Percentiles rank a stretch among this genome's conserved stretches.
These are phyloP conservation scores for Limtongozyma cylindracea DNA, from an alignment of 805 yeast genomes.

Conservation along the genomic window DNA sequence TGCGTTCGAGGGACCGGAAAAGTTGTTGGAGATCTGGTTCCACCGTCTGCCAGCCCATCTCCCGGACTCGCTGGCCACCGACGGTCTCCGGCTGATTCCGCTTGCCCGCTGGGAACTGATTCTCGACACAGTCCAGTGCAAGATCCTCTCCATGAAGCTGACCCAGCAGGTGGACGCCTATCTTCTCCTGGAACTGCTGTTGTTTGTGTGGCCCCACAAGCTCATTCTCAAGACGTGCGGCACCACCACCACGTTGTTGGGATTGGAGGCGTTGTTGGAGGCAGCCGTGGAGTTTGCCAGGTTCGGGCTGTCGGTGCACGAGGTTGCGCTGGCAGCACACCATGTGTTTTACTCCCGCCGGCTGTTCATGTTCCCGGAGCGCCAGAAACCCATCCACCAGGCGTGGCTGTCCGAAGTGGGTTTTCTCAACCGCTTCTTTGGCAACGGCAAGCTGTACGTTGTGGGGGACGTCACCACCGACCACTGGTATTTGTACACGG, in stretches of 20 bases:
- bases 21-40: conserved; percentile 77
- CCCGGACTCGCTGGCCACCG: conserved; percentile 16
- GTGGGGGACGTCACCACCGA: conserved; percentile 63
- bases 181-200: conserved; percentile 66
- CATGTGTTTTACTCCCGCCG: conserved; percentile 78
- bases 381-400: conserved; percentile 57
- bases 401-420: conserved; percentile 68
- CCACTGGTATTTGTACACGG: conserved; percentile 78
- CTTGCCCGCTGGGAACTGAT: conserved; percentile 43
- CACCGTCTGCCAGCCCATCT: too few relatives aligned
- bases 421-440: conserved; percentile 40
- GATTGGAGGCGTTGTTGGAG: conserved; percentile 40
- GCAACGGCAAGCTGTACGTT: conserved; percentile 34
- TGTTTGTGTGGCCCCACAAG: conserved; percentile 75
- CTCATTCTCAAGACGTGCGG: conserved; percentile 87
- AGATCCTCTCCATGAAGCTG: conserved; percentile 58
- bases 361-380: conserved; percentile 77
- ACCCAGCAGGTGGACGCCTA: conserved; percentile 53
- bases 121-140: conserved; percentile 69
- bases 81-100: conserved; percentile 41
- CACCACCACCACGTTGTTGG: conserved; percentile 71
- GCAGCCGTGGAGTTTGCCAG: conserved; percentile 5
- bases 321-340: conserved; percentile 15
- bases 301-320: conserved; percentile 6
- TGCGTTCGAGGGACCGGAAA: conserved; percentile 96